Evolutionary conservation across 768 basidiomycete genomes (phyloP).

Genomic region (Tulasnella sp.): DNA sequence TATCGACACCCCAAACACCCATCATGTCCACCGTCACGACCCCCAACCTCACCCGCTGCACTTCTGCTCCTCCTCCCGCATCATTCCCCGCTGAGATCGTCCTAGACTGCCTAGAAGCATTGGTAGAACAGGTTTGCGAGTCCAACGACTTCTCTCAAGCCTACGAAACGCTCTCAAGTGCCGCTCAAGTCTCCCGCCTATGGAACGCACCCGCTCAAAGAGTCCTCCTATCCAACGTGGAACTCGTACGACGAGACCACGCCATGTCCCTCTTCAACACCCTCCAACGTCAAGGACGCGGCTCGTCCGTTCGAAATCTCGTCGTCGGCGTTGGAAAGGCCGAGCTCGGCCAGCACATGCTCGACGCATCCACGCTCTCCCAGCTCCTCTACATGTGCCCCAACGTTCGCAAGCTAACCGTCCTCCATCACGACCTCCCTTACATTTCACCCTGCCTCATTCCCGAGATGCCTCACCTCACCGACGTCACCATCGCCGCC

Average conservation of each 20-base stretch:
- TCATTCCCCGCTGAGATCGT: neutral
- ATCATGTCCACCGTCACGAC: no score
- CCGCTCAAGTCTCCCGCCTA: neutral
- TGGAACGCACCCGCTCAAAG: conserved; percentile 10
- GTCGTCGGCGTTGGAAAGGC: conserved; percentile 12
- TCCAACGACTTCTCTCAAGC: conserved; percentile 18
- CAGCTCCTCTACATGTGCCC: conserved; percentile 12
- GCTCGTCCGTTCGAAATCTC: conserved; percentile 4
- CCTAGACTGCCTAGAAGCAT: conserved; percentile 14
- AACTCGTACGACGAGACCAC: neutral
- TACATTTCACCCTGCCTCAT: neutral
- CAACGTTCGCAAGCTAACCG: conserved; percentile 10
- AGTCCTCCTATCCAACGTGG: neutral
- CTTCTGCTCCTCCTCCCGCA: neutral
- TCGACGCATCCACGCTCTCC: neutral
- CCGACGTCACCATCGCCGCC: conserved; percentile 19
- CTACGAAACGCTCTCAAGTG: neutral
- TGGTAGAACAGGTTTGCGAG: conserved; percentile 10
- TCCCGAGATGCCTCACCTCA: conserved; percentile 1
- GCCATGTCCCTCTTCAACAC: conserved; percentile 9
- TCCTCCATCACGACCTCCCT: conserved; percentile 15
- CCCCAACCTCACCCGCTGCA: no score
- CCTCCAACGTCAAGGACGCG: conserved; percentile 3
- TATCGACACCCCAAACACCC: no score
- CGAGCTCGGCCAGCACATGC: neutral